Percentiles rank a stretch among this genome's conserved stretches.
Conservation (phyloP, 2,329 filamentous ascomycete genomes). For the Xylaria digitata region DNA sequence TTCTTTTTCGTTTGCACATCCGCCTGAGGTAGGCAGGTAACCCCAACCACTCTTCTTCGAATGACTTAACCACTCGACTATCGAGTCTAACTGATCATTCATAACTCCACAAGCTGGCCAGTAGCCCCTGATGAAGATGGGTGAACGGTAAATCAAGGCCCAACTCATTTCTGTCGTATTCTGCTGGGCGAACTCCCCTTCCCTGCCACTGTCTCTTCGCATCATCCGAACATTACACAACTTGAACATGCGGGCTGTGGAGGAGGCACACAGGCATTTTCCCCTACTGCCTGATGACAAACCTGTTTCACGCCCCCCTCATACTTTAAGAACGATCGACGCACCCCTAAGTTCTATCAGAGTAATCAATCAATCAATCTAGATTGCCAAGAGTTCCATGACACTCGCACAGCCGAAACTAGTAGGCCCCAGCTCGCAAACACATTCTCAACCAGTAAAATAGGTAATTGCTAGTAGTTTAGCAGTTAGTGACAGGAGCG, state of each 20-base stretch:
- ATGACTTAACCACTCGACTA: conserved; percentile 5
- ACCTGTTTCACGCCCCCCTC: conserved; percentile 36
- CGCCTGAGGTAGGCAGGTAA: conserved; percentile 36
- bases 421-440: conserved; percentile 28
- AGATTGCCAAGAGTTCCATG: conserved; percentile 42
- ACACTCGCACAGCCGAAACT: conserved; percentile 21
- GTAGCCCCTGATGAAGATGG: conserved; percentile 3
- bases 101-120: conserved; percentile 23
- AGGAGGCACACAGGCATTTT: conserved; percentile 7
- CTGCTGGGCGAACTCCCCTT: conserved; percentile 25
- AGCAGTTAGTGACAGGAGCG: not conserved
- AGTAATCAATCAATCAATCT: conserved; percentile 42
- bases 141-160: conserved; percentile 1
- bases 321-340: conserved; percentile 28
- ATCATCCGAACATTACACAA: conserved; percentile 19
- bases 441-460: not conserved
- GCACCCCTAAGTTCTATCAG: conserved; percentile 42
- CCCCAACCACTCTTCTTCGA: conserved; percentile 22
- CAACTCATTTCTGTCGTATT: conserved; percentile 23
- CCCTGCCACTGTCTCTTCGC: conserved; percentile 1
- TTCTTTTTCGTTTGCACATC: conserved; percentile 28
- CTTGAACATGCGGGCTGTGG: conserved; percentile 14
- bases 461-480: not conserved
- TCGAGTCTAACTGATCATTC: not conserved
- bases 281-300: conserved; percentile 38